phyloP scores from a whole-genome alignment of 1,284 basidiomycete genomes.

The Macrocybe sp. region DNA sequence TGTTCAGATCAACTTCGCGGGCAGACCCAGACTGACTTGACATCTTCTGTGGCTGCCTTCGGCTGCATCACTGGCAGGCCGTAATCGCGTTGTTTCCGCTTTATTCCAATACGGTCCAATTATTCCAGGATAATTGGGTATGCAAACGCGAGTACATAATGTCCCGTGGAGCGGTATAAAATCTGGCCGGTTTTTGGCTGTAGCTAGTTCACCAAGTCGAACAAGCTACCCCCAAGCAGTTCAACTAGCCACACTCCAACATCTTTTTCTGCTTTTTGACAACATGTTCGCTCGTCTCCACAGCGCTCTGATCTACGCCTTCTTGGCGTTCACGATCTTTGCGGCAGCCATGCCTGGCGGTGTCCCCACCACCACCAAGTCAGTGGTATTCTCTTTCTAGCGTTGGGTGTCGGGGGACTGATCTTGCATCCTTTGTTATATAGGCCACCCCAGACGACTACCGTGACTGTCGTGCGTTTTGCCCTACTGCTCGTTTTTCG shows the following conservation, averaged over 20 bases:
- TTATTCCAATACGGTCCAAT: no score
- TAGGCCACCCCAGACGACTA: slow-evolving; percentile 1
- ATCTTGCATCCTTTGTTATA: no score
- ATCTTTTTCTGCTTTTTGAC: slow-evolving; percentile 5
- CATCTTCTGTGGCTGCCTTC: no score
- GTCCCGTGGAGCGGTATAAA: no score
- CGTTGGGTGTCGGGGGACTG: not conserved
- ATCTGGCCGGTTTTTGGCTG: no score
- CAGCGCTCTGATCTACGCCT: slow-evolving; percentile 15
- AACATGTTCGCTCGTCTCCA: slow-evolving; percentile 23
- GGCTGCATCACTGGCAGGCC: no score
- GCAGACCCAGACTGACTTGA: no score
- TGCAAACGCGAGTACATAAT: no score
- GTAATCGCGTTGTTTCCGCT: no score
- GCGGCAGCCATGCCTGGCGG: slow-evolving; percentile 8
- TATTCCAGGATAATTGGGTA: no score
- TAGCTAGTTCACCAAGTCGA: slow-evolving; percentile 16
- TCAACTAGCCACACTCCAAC: slow-evolving; percentile 8
- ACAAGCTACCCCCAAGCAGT: slow-evolving; percentile 13
- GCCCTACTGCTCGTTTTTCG: not conserved
- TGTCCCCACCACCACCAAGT: not conserved
- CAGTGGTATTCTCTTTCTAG: not conserved
- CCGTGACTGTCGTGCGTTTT: slow-evolving; percentile 6
- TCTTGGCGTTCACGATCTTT: slow-evolving; percentile 15
- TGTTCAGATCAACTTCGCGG: no score